phyloP scores from a whole-genome alignment of 2,329 filamentous ascomycete genomes.

The Xylaria sp. region DNA sequence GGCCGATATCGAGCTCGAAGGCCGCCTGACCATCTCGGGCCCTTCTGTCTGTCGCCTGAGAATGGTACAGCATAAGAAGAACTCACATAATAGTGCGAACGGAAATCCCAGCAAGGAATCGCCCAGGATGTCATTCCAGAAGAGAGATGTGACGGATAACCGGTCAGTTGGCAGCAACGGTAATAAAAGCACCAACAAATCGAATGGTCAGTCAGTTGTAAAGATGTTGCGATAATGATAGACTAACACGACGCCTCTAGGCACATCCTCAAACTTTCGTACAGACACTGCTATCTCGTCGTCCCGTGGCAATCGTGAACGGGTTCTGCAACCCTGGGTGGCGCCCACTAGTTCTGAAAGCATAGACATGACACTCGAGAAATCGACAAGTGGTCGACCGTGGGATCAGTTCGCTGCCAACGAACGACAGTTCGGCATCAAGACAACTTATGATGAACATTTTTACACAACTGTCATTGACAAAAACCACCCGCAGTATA shows the following conservation, averaged over 20 bases:
- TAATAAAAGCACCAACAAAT: slow-evolving; percentile 52
- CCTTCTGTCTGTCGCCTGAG: slow-evolving; percentile 44
- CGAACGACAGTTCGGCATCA: slow-evolving; percentile 85
- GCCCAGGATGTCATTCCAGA: slow-evolving; percentile 47
- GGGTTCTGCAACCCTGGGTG: slow-evolving; percentile 84
- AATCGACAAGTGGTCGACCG: slow-evolving; percentile 54
- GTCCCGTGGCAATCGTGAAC: slow-evolving; percentile 73
- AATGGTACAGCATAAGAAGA: slow-evolving; percentile 51
- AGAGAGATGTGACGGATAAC: slow-evolving; percentile 45
- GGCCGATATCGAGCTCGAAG: slow-evolving; percentile 41
- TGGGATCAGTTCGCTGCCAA: slow-evolving; percentile 98
- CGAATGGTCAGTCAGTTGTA: slow-evolving; percentile 52
- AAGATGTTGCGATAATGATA: slow-evolving; percentile 18
- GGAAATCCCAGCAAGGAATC: slow-evolving; percentile 48
- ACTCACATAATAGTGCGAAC: slow-evolving; percentile 45
- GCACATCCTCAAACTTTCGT: slow-evolving; percentile 75
- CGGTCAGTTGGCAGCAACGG: slow-evolving; percentile 44
- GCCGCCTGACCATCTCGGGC: slow-evolving; percentile 34
- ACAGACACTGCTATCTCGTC: slow-evolving; percentile 92
- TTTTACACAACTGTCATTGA: slow-evolving; percentile 94
- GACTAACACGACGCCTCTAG: slow-evolving; percentile 55
- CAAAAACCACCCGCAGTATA: slow-evolving; percentile 83
- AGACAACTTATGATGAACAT: slow-evolving; percentile 91
- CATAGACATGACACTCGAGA: slow-evolving; percentile 78
- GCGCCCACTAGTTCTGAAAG: slow-evolving; percentile 68